Percentiles rank a stretch among this genome's conserved stretches.
These are phyloP conservation scores for Imleria badia DNA, from an alignment of 768 basidiomycete species.

Conservation along the genomic window DNA sequence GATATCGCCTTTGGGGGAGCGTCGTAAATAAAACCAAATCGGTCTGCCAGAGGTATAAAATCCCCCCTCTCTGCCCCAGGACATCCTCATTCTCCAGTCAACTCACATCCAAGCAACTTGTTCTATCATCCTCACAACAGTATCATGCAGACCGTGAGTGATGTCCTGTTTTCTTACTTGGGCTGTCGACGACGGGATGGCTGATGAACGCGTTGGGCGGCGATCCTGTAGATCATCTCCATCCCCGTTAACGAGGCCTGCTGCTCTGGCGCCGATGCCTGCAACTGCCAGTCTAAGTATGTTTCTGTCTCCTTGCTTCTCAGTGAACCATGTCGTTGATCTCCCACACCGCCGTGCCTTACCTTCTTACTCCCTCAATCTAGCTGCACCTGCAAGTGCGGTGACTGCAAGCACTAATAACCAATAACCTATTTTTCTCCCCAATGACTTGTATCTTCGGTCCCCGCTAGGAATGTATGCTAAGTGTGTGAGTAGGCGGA, in stretches of 20 bases:
- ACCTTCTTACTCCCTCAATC: too few species aligned
- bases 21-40: neutral
- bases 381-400: slow-evolving; percentile 16
- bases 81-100: neutral
- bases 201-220: neutral
- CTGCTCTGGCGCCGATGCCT: slow-evolving; percentile 4
- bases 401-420: slow-evolving; percentile 15
- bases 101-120: neutral
- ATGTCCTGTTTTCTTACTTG: neutral
- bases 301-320: neutral
- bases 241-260: slow-evolving; percentile 14
- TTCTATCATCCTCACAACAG: neutral
- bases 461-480: too few species aligned
- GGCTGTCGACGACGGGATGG: neutral
- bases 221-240: slow-evolving; percentile 1
- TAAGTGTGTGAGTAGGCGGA: too few species aligned
- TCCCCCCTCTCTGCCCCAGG: neutral
- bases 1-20: neutral
- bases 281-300: slow-evolving; percentile 11
- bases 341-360: too few species aligned
- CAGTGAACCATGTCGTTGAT: neutral
- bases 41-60: neutral
- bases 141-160: slow-evolving; percentile 24
- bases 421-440: too few species aligned
- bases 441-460: too few species aligned